Percentiles rank a stretch among this genome's conserved stretches.
phyloP scores from a whole-genome alignment of 805 yeast species.

The Komagataella ulmi region DNA sequence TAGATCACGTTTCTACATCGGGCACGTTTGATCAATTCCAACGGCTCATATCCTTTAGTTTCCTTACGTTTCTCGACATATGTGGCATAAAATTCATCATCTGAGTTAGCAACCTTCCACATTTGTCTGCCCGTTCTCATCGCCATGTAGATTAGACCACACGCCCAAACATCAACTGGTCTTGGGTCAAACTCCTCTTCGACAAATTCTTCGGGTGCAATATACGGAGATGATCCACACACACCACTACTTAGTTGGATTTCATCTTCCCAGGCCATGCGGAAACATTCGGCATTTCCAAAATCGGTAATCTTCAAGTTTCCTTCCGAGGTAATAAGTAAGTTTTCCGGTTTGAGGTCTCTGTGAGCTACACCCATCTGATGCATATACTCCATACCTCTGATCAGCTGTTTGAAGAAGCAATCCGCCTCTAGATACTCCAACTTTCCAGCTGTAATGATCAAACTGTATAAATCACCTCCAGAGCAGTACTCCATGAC shows the following conservation, averaged over 20 bases:
- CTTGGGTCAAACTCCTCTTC: slow-evolving; percentile 64
- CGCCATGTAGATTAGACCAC: slow-evolving; percentile 88
- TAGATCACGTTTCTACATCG: slow-evolving; percentile 89
- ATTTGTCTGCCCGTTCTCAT: slow-evolving; percentile 90
- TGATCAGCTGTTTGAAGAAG: slow-evolving; percentile 70
- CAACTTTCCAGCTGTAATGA: slow-evolving; percentile 63
- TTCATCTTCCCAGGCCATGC: slow-evolving; percentile 73
- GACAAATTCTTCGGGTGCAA: slow-evolving; percentile 79
- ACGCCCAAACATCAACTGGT: slow-evolving; percentile 81
- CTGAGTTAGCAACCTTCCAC: slow-evolving; percentile 74
- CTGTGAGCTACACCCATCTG: slow-evolving; percentile 83
- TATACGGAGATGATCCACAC: slow-evolving; percentile 81
- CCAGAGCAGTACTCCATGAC: slow-evolving; percentile 81
- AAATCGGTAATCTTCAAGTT: slow-evolving; percentile 75
- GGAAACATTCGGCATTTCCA: slow-evolving; percentile 74
- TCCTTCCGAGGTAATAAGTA: slow-evolving; percentile 62
- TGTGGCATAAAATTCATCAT: slow-evolving; percentile 68
- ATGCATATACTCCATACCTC: slow-evolving; percentile 84
- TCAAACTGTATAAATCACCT: slow-evolving; percentile 66
- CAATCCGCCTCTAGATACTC: slow-evolving; percentile 84
- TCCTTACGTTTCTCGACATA: slow-evolving; percentile 72
- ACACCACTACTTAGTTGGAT: slow-evolving; percentile 63
- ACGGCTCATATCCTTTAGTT: slow-evolving; percentile 82
- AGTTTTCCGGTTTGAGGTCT: slow-evolving; percentile 81
- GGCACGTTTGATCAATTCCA: slow-evolving; percentile 72